Percentiles rank a stretch among this genome's conserved stretches.
These are phyloP conservation scores for Cyphellophora europaea DNA, from an alignment of 2,329 filamentous ascomycete genomes.

Conservation along the genomic window DNA sequence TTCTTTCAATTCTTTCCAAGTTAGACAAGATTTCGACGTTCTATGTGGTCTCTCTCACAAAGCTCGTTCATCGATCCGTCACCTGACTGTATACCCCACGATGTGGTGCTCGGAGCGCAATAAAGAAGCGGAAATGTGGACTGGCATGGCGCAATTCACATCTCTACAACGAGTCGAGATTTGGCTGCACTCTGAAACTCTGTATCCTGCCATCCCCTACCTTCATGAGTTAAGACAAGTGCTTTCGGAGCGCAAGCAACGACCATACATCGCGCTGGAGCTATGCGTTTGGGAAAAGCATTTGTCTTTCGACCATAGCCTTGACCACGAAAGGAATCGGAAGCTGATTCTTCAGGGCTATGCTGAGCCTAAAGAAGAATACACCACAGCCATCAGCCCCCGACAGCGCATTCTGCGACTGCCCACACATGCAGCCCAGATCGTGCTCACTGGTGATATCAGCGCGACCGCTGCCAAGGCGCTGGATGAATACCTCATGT, in stretches of 20 bases:
- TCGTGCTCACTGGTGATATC: slow-evolving; percentile 8
- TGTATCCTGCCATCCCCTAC: slow-evolving; percentile 7
- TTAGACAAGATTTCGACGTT: slow-evolving; percentile 6
- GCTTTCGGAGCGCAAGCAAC: slow-evolving; percentile 1
- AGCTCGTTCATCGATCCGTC: slow-evolving; percentile 11
- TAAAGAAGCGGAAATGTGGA: background rate
- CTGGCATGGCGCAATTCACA: background rate
- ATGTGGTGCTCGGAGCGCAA: background rate
- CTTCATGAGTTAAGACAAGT: slow-evolving; percentile 8
- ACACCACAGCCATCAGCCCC: no score
- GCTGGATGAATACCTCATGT: slow-evolving; percentile 4
- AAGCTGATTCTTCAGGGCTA: background rate
- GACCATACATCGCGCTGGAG: slow-evolving; percentile 9
- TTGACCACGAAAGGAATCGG: background rate
- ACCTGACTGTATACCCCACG: background rate
- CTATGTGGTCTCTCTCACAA: slow-evolving; percentile 6
- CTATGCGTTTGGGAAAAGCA: slow-evolving; percentile 10
- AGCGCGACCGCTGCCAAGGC: slow-evolving; percentile 6
- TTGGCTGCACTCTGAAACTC: background rate
- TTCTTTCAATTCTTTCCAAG: slow-evolving; percentile 8
- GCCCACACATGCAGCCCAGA: slow-evolving; percentile 9
- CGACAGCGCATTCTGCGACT: slow-evolving; percentile 6
- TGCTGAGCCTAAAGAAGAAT: background rate
- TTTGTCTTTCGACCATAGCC: slow-evolving; percentile 9
- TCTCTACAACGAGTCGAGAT: background rate